phyloP scores from a whole-genome alignment of 1,284 basidiomycete species.

The Puccinia polysora region DNA sequence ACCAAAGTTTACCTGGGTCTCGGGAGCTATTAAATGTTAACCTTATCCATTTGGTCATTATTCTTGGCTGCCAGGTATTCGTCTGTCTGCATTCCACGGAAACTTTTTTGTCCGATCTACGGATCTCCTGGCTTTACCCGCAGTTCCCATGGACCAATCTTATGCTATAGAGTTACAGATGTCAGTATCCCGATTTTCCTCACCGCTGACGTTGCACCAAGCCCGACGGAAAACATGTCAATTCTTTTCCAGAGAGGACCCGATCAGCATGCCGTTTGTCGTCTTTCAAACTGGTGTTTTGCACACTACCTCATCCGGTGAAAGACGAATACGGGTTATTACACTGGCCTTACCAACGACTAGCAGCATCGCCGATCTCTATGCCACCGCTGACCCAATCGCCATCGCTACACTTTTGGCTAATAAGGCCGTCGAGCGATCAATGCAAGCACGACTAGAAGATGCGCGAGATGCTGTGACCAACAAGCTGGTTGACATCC shows the following conservation, averaged over 20 bases:
- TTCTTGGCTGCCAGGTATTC: constrained; percentile 62
- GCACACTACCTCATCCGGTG: constrained; percentile 89
- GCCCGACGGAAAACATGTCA: neutral
- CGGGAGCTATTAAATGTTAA: neutral
- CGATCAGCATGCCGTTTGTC: constrained; percentile 82
- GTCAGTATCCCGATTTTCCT: neutral
- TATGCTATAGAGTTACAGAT: constrained; percentile 97
- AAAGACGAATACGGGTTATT: constrained; percentile 91
- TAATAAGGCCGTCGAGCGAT: constrained; percentile 94
- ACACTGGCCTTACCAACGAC: constrained; percentile 91
- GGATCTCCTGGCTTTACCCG: constrained; percentile 91
- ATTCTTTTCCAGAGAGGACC: constrained; percentile 64
- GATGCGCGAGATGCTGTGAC: constrained; percentile 86
- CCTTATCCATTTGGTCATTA: neutral
- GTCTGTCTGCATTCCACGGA: constrained; percentile 97
- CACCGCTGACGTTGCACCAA: neutral
- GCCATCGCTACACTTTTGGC: constrained; percentile 83
- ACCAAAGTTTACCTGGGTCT: neutral
- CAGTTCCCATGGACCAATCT: constrained; percentile 91
- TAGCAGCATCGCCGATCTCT: constrained; percentile 84
- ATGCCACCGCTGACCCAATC: constrained; percentile 88
- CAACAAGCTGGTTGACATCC: constrained; percentile 83
- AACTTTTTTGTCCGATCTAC: constrained; percentile 99
- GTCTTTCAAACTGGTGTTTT: constrained; percentile 94
- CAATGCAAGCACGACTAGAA: constrained; percentile 77